phyloP scores from a whole-genome alignment of 202 grass and related monocot genomes.

The Zoysia matrella region DNA sequence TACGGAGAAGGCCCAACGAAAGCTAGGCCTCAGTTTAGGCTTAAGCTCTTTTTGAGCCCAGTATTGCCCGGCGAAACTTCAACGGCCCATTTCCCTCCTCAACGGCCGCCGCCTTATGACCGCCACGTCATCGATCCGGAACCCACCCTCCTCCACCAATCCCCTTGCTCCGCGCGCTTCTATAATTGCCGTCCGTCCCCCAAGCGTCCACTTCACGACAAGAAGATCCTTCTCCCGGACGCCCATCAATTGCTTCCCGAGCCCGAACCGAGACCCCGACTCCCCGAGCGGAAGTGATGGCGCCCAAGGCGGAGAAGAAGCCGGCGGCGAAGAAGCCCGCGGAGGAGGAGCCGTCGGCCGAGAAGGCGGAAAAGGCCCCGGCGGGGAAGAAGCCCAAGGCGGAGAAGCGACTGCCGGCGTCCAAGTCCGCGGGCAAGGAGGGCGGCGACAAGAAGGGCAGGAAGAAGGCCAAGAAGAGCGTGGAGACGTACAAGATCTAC shows the following conservation, averaged over 20 bases:
- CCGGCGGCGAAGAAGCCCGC: slow-evolving; percentile 56
- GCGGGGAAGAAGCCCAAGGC: background rate
- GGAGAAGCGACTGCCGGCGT: no score
- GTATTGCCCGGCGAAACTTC: no score
- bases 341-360: slow-evolving; percentile 26
- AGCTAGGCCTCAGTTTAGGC: background rate
- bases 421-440: no score
- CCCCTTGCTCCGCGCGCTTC: background rate
- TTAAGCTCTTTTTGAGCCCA: background rate
- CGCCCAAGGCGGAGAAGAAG: slow-evolving; percentile 16
- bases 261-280: background rate
- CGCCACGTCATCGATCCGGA: slow-evolving; percentile 52
- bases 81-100: no score
- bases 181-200: background rate
- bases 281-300: slow-evolving; percentile 30
- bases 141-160: slow-evolving; percentile 38
- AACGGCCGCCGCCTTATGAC: no score
- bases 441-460: no score
- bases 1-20: background rate
- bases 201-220: background rate
- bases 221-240: background rate
- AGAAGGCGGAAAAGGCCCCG: slow-evolving; percentile 59
- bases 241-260: no score
- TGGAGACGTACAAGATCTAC: slow-evolving; percentile 87
- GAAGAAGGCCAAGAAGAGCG: slow-evolving; percentile 62